A percentile compares a stretch with the other conserved stretches of the same genome.
Conservation (phyloP, 345 rosid species). For the Pseudoturritis turrita region DNA sequence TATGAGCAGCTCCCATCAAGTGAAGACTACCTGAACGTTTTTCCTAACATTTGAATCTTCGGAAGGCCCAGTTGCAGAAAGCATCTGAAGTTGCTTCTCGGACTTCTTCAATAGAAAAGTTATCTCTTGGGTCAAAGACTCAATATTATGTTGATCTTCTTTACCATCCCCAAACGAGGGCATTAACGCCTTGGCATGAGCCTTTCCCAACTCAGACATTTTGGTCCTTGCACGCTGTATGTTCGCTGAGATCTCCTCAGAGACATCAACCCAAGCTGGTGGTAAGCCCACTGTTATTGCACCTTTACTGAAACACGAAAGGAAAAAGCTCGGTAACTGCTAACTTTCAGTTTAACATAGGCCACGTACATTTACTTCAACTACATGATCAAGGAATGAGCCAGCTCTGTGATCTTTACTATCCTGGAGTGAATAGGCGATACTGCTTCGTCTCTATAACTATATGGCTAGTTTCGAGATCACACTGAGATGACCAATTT, state of each 20-base stretch:
- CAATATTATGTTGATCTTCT: slow-evolving; percentile 83
- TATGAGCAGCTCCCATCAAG: not conserved
- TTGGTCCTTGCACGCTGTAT: slow-evolving; percentile 68
- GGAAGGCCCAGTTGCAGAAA: slow-evolving; percentile 67
- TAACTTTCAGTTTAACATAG: not conserved
- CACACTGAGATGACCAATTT: no score
- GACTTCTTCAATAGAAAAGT: slow-evolving; percentile 74
- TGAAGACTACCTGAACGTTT: slow-evolving; percentile 76
- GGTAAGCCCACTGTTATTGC: slow-evolving; percentile 77
- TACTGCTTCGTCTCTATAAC: no score
- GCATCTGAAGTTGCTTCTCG: slow-evolving; percentile 71
- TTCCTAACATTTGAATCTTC: slow-evolving; percentile 94
- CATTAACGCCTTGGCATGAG: slow-evolving; percentile 95
- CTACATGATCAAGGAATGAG: not conserved
- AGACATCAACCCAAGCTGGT: slow-evolving; percentile 94
- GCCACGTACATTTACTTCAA: not conserved
- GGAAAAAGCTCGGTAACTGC: not conserved
- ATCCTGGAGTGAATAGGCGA: no score
- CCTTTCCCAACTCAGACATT: slow-evolving; percentile 83
- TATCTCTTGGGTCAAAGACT: slow-evolving; percentile 74
- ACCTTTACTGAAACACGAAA: slow-evolving; percentile 44
- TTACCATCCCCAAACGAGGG: slow-evolving; percentile 97
- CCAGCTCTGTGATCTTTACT: not conserved
- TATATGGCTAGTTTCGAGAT: no score
- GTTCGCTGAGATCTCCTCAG: slow-evolving; percentile 82